Base-by-base conservation (phyloP, 2,329 filamentous ascomycete genomes). In the Aphanocladium album region DNA sequence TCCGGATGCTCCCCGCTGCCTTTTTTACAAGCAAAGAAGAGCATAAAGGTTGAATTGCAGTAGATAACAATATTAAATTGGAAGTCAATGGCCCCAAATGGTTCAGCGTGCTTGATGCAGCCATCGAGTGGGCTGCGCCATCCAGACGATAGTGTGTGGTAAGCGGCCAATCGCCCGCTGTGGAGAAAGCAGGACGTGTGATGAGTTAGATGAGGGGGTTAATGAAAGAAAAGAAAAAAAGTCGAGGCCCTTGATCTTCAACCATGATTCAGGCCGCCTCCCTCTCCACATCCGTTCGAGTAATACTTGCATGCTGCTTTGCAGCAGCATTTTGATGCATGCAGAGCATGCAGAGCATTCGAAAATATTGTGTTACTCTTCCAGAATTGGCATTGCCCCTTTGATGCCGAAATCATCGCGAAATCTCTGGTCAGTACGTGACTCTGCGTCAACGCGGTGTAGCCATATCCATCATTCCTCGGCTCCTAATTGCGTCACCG, bases 351-450 rank as follows among this genome's bases (percentile, higher is more conserved):
- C 21, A 21, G n/a, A 57, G 21, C 16, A 2, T 30, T 35, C 43
- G 54, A 57, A 27, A 30, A 39, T 57, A 43, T 14, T 57, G 54
- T 57, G 43, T 39, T 49, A 58, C 46, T 51, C 30, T 30, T 30
- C 30, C 9, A 30, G 30, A 30, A 30, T 9, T 30, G 30, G 30
- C 5, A 5, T 9, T 30, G 5, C 9, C 30, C 30, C 9, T 30
- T 30, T 30, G 5, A 5, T 30, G 9, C 30, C 9, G 30, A 30
- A 5, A 39, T 8, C 35, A 39, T 39, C 35, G 35, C 35, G 30
- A 30, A 27, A 6, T 30, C n/a, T 25, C 6, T 9, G 35, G 33
- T 30, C 23, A 33, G 5, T 51, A 35, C 37, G 30, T 51, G 56
- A 51, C 35, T 58, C 46, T 35, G 25, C 46, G 5, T 43, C 35